Evolutionary conservation across 2,329 filamentous ascomycete species (phyloP).

Genomic region (Colletotrichum tamarilloi): DNA sequence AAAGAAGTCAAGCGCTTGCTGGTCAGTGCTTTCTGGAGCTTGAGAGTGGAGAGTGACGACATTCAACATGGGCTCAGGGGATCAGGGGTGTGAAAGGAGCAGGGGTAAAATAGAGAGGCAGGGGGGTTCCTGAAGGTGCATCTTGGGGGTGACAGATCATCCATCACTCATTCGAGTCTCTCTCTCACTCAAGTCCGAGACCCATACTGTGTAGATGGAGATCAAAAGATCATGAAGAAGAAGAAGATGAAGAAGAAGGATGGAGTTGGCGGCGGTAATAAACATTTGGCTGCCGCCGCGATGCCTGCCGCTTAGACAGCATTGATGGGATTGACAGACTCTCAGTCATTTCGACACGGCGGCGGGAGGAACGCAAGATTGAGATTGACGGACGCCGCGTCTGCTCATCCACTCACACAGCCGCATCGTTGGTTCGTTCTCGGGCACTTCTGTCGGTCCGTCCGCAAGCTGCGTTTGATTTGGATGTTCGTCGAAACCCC

Average conservation of each 20-base stretch:
- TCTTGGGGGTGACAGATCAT: not conserved
- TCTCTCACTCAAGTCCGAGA: not conserved
- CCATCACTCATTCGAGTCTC: not conserved
- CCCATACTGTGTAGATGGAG: not conserved
- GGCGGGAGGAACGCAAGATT: not conserved
- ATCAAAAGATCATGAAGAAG: not conserved
- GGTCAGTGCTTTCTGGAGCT: slow-evolving; percentile 12
- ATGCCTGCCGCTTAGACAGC: not conserved
- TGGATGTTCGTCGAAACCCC: slow-evolving; percentile 32
- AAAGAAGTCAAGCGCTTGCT: not conserved
- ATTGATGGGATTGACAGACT: not conserved
- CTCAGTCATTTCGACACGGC: not conserved
- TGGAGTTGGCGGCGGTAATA: not conserved
- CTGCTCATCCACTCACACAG: slow-evolving; percentile 13
- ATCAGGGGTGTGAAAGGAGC: not conserved
- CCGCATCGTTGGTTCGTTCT: not conserved
- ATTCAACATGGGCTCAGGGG: slow-evolving; percentile 19
- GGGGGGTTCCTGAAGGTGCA: not conserved
- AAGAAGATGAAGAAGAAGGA: not conserved
- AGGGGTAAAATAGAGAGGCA: not conserved
- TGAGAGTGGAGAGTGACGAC: slow-evolving; percentile 31
- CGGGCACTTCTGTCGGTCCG: slow-evolving; percentile 23
- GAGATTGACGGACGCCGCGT: slow-evolving; percentile 14
- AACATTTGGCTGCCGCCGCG: too few relatives aligned
- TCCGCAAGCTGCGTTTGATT: slow-evolving; percentile 29